Evolutionary conservation across 1,284 basidiomycete genomes (phyloP).

Genomic region (Nidula niveotomentosa): DNA sequence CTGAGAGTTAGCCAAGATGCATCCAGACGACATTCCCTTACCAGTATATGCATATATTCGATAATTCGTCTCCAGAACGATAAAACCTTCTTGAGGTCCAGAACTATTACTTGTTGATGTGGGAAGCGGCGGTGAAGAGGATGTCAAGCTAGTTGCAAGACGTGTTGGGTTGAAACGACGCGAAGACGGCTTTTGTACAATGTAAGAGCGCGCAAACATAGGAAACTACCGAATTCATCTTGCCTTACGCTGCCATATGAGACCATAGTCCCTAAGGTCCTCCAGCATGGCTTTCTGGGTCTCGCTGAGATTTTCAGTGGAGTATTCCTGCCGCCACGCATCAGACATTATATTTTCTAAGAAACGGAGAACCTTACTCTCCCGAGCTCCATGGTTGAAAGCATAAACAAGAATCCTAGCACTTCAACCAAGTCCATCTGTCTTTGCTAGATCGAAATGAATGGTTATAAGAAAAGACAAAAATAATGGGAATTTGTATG

Average conservation of each 20-base stretch:
- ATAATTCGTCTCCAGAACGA: constrained; percentile 98
- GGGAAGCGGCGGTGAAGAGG: constrained; percentile 72
- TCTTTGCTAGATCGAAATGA: constrained; percentile 53
- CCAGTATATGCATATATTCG: constrained; percentile 98
- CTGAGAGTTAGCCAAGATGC: constrained; percentile 15
- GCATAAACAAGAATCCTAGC: constrained; percentile 92
- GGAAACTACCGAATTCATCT: constrained; percentile 19
- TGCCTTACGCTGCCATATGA: constrained; percentile 83
- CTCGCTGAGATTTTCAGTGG: constrained; percentile 77
- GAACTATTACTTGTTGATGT: constrained; percentile 58
- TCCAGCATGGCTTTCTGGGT: constrained; percentile 88
- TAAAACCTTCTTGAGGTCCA: constrained; percentile 80
- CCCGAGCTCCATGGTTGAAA: constrained; percentile 92
- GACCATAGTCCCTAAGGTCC: constrained; percentile 93
- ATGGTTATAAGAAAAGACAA: constrained; percentile 9
- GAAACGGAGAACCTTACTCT: constrained; percentile 47
- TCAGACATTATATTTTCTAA: constrained; percentile 12
- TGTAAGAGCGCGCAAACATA: constrained; percentile 6
- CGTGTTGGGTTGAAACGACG: constrained; percentile 95
- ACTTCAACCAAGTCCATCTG: constrained; percentile 94
- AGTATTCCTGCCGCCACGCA: constrained; percentile 71
- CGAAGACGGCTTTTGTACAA: constrained; percentile 49
- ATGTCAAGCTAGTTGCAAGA: constrained; percentile 91
- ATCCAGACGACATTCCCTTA: constrained; percentile 31
- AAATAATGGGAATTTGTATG: constrained; percentile 6